Conservation (phyloP, 2,329 filamentous ascomycete genomes). For the Colletotrichum sp. region DNA sequence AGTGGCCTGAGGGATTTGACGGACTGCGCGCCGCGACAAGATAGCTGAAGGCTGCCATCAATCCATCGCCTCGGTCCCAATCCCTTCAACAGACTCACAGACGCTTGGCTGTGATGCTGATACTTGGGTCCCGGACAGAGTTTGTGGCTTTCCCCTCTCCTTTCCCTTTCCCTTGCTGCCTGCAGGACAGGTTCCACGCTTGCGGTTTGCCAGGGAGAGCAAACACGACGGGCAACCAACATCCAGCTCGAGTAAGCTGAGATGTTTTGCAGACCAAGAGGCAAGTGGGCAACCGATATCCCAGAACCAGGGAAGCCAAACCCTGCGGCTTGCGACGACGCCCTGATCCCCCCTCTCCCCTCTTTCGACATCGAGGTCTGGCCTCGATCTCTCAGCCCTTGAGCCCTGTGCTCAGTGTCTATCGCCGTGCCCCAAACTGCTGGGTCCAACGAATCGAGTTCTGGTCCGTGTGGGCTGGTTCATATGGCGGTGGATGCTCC, state of each 20-base stretch:
- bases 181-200: not conserved
- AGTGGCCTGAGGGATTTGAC: not conserved
- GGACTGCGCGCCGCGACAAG: not conserved
- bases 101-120: not conserved
- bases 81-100: not conserved
- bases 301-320: not conserved
- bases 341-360: not conserved
- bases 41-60: not conserved
- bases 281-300: not conserved
- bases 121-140: not conserved
- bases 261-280: not conserved
- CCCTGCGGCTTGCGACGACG: not conserved
- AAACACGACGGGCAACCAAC: not conserved
- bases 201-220: not conserved
- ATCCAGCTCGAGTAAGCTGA: not conserved
- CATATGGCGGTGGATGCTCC: not conserved
- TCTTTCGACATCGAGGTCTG: conserved; percentile 21
- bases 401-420: not conserved
- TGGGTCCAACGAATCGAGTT: conserved; percentile 1
- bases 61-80: not conserved
- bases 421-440: conserved; percentile 1
- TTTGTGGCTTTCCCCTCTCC: conserved; percentile 9
- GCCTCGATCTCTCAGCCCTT: not conserved
- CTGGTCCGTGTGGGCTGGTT: not conserved
- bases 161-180: not conserved